Conservation (phyloP, 176 grass and related monocot species). For the Areca catechu region DNA sequence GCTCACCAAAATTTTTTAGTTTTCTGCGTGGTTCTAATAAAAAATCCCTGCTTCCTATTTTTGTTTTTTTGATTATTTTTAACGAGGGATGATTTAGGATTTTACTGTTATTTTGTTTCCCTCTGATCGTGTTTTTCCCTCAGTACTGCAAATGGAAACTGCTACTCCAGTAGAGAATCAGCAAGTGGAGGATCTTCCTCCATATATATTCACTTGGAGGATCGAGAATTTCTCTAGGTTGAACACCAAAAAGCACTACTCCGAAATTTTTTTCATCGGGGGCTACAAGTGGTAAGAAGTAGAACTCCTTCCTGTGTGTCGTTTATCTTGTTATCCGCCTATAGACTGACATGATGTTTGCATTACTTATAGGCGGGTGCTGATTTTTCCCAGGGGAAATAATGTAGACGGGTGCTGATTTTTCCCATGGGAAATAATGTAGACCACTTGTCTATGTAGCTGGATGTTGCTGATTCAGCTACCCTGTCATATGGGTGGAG, state of each 20-base stretch:
- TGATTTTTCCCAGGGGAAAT: slow-evolving; percentile 61
- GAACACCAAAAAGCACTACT: slow-evolving; percentile 33
- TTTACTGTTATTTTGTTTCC: slow-evolving; percentile 2
- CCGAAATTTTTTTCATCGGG: slow-evolving; percentile 45
- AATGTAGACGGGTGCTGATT: too few relatives aligned
- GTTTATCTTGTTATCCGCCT: neutral
- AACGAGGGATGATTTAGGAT: neutral
- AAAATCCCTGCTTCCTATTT: neutral
- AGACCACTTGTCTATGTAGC: too few relatives aligned
- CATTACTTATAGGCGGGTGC: slow-evolving; percentile 45
- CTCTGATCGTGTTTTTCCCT: slow-evolving; percentile 6
- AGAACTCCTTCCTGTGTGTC: neutral
- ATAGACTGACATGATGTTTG: neutral
- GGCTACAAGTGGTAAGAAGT: too few relatives aligned
- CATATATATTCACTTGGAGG: slow-evolving; percentile 49
- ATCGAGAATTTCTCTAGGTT: slow-evolving; percentile 35
- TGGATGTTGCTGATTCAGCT: too few relatives aligned
- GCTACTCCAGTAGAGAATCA: slow-evolving; percentile 23
- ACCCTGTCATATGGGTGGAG: too few relatives aligned
- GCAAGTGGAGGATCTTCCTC: slow-evolving; percentile 32
- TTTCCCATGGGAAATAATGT: too few relatives aligned
- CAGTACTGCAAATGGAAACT: slow-evolving; percentile 27
- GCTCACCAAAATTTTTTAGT: neutral
- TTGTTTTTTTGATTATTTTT: too few relatives aligned
- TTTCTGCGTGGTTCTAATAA: slow-evolving; percentile 1